These are phyloP conservation scores for Aspergillus carlsbadensis DNA, from an alignment of 495 filamentous ascomycete genomes.

Conservation along the genomic window DNA sequence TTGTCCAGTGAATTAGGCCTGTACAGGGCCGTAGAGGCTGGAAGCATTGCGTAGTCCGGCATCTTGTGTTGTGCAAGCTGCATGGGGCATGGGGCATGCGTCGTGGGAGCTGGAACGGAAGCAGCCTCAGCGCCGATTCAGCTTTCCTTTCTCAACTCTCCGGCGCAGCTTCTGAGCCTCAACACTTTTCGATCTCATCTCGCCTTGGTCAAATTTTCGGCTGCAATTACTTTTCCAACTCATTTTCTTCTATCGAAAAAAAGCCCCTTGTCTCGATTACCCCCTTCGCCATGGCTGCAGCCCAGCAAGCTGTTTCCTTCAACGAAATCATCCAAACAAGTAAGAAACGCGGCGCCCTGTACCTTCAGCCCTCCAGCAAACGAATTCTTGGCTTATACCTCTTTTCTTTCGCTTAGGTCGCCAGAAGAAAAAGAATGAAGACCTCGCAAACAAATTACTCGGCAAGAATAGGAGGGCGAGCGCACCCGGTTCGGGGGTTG, in stretches of 20 bases:
- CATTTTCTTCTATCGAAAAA: neutral
- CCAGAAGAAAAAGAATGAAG: slow-evolving; percentile 66
- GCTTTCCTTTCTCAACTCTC: slow-evolving; percentile 3
- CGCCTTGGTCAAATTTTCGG: neutral
- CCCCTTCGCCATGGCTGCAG: slow-evolving; percentile 45
- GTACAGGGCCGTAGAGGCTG: neutral
- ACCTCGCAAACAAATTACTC: slow-evolving; percentile 70
- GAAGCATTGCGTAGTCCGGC: neutral
- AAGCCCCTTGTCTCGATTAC: neutral
- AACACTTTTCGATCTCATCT: neutral
- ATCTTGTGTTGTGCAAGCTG: slow-evolving; percentile 13
- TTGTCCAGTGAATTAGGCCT: neutral
- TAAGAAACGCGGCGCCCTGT: slow-evolving; percentile 23
- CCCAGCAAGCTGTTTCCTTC: slow-evolving; percentile 54
- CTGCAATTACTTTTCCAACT: neutral
- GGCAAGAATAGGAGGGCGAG: slow-evolving; percentile 61
- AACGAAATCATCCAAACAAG: slow-evolving; percentile 66
- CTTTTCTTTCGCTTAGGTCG: slow-evolving; percentile 48
- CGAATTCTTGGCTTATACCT: slow-evolving; percentile 8
- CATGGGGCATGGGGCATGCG: neutral
- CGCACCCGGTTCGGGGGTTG: slow-evolving; percentile 49
- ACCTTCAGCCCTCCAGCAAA: neutral
- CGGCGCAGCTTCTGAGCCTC: neutral
- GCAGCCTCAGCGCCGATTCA: slow-evolving; percentile 1
- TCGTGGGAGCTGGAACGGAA: slow-evolving; percentile 12